These are phyloP conservation scores for Sphagnum fallax DNA, from an alignment of 228 moss, liverwort and hornwort genomes.

Conservation along the genomic window DNA sequence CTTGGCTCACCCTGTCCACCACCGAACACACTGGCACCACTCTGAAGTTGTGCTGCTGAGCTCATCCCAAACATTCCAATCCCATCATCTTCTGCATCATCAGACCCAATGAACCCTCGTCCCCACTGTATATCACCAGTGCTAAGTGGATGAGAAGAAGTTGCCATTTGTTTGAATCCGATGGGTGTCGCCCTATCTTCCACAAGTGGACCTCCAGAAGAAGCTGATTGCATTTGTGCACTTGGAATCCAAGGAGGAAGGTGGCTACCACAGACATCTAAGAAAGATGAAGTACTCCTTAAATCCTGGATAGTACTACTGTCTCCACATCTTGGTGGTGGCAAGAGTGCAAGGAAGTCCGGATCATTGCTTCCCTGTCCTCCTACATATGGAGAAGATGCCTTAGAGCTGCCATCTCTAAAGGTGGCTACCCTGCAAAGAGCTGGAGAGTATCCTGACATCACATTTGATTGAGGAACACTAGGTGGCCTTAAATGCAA, in stretches of 20 bases:
- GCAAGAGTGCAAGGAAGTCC: slow-evolving; percentile 20
- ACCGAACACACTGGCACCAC: slow-evolving; percentile 15
- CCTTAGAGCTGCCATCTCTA: slow-evolving; percentile 16
- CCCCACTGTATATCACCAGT: too few species aligned
- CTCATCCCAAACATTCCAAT: not conserved
- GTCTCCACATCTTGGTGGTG: slow-evolving; percentile 31
- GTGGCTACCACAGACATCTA: slow-evolving; percentile 11
- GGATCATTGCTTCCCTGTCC: slow-evolving; percentile 13
- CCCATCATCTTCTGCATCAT: too few species aligned
- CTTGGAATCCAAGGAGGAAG: slow-evolving; percentile 14
- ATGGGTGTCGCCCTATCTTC: slow-evolving; percentile 35
- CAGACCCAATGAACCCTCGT: too few species aligned
- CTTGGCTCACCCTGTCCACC: slow-evolving; percentile 26
- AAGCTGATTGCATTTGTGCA: not conserved
- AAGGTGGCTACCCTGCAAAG: slow-evolving; percentile 21
- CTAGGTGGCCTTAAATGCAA: slow-evolving; percentile 26
- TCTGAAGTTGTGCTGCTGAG: slow-evolving; percentile 33
- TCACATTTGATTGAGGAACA: slow-evolving; percentile 16
- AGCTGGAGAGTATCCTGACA: slow-evolving; percentile 28
- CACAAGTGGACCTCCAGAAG: slow-evolving; percentile 20
- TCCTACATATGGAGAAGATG: too few species aligned
- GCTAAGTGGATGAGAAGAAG: slow-evolving; percentile 5
- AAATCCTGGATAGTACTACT: slow-evolving; percentile 19
- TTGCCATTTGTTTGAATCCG: slow-evolving; percentile 27
- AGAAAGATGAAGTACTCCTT: slow-evolving; percentile 16